These are phyloP conservation scores for Lyophyllum semitale DNA, from an alignment of 768 basidiomycete species.

Conservation along the genomic window DNA sequence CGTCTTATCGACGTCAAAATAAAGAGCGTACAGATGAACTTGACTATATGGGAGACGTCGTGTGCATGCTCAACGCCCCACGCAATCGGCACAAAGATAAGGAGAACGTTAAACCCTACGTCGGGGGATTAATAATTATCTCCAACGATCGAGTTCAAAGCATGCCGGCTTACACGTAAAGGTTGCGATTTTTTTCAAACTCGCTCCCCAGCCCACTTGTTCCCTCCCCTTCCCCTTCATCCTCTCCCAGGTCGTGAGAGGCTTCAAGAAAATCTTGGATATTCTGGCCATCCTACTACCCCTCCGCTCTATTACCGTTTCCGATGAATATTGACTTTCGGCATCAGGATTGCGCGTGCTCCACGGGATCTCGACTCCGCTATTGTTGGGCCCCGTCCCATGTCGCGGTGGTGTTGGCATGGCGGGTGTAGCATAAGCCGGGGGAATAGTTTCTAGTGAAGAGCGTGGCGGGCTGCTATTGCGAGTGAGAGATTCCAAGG, in stretches of 20 bases:
- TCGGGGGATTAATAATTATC: background rate
- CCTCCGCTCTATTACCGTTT: constrained; percentile 5
- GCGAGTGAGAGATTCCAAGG: constrained; percentile 23
- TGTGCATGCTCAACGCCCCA: constrained; percentile 39
- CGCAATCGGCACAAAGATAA: constrained; percentile 42
- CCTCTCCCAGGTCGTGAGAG: constrained; percentile 22
- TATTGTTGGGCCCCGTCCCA: constrained; percentile 8
- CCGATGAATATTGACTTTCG: constrained; percentile 19
- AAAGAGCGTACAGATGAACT: constrained; percentile 19
- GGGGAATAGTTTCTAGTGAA: constrained; percentile 4
- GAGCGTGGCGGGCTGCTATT: constrained; percentile 5
- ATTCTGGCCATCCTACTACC: constrained; percentile 6
- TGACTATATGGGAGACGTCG: constrained; percentile 22
- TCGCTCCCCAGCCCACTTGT: constrained; percentile 29
- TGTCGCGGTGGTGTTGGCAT: constrained; percentile 6
- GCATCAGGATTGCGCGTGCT: constrained; percentile 12
- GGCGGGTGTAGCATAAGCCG: too few relatives aligned
- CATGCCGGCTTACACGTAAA: constrained; percentile 39
- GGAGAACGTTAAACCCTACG: constrained; percentile 41
- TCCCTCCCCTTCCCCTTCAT: constrained; percentile 22
- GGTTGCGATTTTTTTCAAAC: constrained; percentile 30
- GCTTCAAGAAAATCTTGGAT: constrained; percentile 7
- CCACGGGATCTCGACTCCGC: constrained; percentile 12
- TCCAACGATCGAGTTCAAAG: background rate
- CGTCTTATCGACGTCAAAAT: background rate